Base-by-base conservation (phyloP, 2,329 filamentous ascomycete species). In the Zasmidium cellare region DNA sequence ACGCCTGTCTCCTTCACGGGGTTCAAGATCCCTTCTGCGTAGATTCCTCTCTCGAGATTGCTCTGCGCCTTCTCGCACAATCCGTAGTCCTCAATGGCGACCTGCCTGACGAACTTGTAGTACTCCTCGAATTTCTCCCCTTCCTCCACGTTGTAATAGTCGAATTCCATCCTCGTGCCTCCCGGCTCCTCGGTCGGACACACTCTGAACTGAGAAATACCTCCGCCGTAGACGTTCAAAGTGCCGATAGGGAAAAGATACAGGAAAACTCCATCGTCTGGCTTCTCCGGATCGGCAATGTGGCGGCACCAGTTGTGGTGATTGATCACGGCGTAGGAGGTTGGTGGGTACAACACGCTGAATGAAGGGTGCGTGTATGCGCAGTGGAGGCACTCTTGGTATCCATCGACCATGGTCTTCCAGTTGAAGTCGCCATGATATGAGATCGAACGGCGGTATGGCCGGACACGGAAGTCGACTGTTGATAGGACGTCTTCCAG, bases 401-500 rank as follows among this genome's bases (percentile, higher is more conserved):
- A 84, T 7, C 81, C 82, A 58, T 84, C 82, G 22, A 84, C 80
- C 81, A 84, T 84, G 0, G 82, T 83, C 66, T 84, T 84, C 82
- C 82, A 84, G 67, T 85, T 85, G 73, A 84, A 84, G 0, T 76
- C 75, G 2, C 82, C 82, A 51, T 80, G 76, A 55, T 84, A 85
- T n/a, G 76, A 77, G 61, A 84, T 81, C 46, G 79, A 80, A 20
- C 77, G 76, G 2, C 80, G 75, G 61, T 83, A 75, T 0, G 81
- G 81, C 1, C 83, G 72, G 55, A 78, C 75, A 3, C 80, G 82
- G 65, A 84, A 85, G 57, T 84, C 80, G 2, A 84, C 80, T 45
- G 70, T 76, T 2, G 73, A 72, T 1, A 83, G 74, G 2, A 83
- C 60, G 1, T 75, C 72, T 59, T 83, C 78, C 0, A 85, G 71